Percentiles rank a stretch among this genome's conserved stretches.
phyloP scores from a whole-genome alignment of 2,329 filamentous ascomycete genomes.

The Phialophora macrospora region DNA sequence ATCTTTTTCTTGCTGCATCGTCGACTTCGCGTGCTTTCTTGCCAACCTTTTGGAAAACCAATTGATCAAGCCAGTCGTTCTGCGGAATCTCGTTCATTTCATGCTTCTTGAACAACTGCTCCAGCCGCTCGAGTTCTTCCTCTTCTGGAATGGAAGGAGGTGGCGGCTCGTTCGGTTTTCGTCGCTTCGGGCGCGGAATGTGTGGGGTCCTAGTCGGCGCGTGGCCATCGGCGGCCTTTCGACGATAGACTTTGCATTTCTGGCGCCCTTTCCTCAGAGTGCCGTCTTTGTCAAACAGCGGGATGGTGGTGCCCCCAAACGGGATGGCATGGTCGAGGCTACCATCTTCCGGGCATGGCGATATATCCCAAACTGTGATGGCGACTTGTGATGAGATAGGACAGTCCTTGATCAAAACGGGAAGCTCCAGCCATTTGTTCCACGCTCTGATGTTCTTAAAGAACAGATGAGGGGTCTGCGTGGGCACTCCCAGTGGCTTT shows the following conservation, averaged over 20 bases:
- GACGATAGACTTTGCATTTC: conserved; percentile 83
- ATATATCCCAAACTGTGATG: conserved; percentile 94
- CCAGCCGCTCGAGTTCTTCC: conserved; percentile 85
- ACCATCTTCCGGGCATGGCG: conserved; percentile 72
- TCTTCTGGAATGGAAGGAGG: conserved; percentile 68
- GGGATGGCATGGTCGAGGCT: conserved; percentile 79
- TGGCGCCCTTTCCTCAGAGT: conserved; percentile 90
- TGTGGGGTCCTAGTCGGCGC: conserved; percentile 80
- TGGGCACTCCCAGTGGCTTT: conserved; percentile 87
- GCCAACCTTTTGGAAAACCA: conserved; percentile 90
- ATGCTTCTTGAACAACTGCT: conserved; percentile 92
- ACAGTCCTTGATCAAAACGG: conserved; percentile 80
- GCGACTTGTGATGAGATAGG: conserved; percentile 83
- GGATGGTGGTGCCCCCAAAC: conserved; percentile 90
- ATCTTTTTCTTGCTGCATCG: conserved; percentile 65
- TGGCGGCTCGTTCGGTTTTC: conserved; percentile 53
- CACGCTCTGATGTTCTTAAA: conserved; percentile 77
- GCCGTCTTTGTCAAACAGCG: conserved; percentile 90
- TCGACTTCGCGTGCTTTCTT: conserved; percentile 71
- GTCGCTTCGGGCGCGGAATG: conserved; percentile 60
- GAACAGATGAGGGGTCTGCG: conserved; percentile 90
- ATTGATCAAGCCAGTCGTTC: conserved; percentile 92
- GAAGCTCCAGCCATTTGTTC: conserved; percentile 95
- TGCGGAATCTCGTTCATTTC: conserved; percentile 95
- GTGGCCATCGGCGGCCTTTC: conserved; percentile 82